Percentiles rank a stretch among this genome's conserved stretches.
Evolutionary conservation across 1,284 basidiomycete species (phyloP).

Genomic region (Trichosporon ovoides): DNA sequence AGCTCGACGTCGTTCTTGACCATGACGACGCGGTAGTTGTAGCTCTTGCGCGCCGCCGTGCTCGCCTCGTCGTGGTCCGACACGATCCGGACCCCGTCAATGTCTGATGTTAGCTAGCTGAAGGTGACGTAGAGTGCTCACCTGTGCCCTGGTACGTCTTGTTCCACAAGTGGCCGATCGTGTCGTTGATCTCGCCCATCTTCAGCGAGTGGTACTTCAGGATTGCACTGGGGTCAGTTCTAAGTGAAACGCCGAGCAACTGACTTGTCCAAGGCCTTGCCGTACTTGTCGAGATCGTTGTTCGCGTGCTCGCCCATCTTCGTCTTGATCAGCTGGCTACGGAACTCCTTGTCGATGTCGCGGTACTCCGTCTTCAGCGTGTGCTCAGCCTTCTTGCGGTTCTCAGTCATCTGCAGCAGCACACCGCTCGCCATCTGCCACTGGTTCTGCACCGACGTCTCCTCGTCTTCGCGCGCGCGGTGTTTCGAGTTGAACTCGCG

Average conservation of each 20-base stretch:
- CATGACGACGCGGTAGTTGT: slow-evolving; percentile 99
- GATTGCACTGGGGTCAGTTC: slow-evolving; percentile 65
- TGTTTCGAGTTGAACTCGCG: slow-evolving; percentile 80
- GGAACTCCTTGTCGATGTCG: slow-evolving; percentile 77
- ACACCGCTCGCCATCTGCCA: slow-evolving; percentile 76
- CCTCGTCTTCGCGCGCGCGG: slow-evolving; percentile 57
- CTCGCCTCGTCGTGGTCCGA: slow-evolving; percentile 79
- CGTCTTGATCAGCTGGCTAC: slow-evolving; percentile 85
- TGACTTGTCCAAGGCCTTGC: slow-evolving; percentile 89
- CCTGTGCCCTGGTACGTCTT: slow-evolving; percentile 99
- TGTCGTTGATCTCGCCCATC: slow-evolving; percentile 99
- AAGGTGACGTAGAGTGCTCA: slow-evolving; percentile 44
- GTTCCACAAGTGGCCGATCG: slow-evolving; percentile 92
- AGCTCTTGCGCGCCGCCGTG: slow-evolving; percentile 74
- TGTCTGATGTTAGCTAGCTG: slow-evolving; percentile 59
- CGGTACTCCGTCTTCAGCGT: slow-evolving; percentile 80
- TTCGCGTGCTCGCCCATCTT: slow-evolving; percentile 97
- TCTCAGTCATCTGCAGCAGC: slow-evolving; percentile 66
- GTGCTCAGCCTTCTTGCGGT: slow-evolving; percentile 61
- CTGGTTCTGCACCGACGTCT: slow-evolving; percentile 57
- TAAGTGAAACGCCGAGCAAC: slow-evolving; percentile 26
- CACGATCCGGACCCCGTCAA: slow-evolving; percentile 92
- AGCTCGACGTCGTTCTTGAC: slow-evolving; percentile 97
- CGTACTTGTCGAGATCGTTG: slow-evolving; percentile 92
- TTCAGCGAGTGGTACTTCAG: slow-evolving; percentile 98